A percentile compares a stretch with the other conserved stretches of the same genome.
These are phyloP conservation scores for Golubevia pallescens DNA, from an alignment of 1,284 basidiomycete species.

Conservation along the genomic window DNA sequence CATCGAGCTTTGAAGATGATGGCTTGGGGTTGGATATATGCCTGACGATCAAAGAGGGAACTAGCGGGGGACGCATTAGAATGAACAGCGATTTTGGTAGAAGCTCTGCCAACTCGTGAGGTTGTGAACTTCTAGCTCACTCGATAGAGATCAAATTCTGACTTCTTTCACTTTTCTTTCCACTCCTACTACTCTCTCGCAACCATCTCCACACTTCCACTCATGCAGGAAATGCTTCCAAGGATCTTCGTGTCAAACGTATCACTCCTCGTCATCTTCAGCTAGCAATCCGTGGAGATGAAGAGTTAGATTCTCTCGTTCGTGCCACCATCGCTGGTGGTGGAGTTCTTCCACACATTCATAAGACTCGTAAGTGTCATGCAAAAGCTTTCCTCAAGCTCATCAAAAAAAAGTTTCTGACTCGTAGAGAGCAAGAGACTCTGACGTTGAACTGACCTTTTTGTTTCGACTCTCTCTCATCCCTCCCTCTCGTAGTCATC, in stretches of 20 bases:
- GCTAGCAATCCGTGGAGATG: constrained; percentile 92
- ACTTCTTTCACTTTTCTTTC: too few relatives aligned
- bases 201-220: background rate
- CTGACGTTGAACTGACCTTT: background rate
- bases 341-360: constrained; percentile 94
- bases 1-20: background rate
- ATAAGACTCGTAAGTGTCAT: constrained; percentile 71
- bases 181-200: too few relatives aligned
- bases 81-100: background rate
- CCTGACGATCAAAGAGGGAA: background rate
- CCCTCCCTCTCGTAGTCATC: too few relatives aligned
- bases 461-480: background rate
- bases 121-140: too few relatives aligned
- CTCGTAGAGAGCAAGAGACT: too few relatives aligned
- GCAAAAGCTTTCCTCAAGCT: background rate
- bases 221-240: constrained; percentile 93
- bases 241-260: constrained; percentile 92
- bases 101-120: background rate
- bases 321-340: constrained; percentile 73
- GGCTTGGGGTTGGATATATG: background rate
- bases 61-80: too few relatives aligned
- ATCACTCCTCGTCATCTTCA: constrained; percentile 93
- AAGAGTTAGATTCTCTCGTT: constrained; percentile 72
- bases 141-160: too few relatives aligned
- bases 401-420: constrained; percentile 1